Percentiles rank a stretch among this genome's conserved stretches.
phyloP scores from a whole-genome alignment of 306 rosid species.

The Dicorynia guianensis region DNA sequence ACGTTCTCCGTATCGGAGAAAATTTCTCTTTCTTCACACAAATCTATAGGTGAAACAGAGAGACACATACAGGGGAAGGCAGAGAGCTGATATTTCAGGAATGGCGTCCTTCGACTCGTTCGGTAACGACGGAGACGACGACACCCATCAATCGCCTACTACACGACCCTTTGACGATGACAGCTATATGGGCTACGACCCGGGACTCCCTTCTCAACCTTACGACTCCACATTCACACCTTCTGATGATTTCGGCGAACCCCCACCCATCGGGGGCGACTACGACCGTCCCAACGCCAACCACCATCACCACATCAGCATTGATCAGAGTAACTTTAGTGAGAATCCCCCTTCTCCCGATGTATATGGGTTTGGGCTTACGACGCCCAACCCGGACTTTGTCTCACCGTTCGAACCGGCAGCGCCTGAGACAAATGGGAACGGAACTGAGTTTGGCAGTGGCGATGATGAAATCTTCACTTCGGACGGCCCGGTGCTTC shows the following conservation, averaged over 20 bases:
- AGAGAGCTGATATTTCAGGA: neutral
- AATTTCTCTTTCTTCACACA: neutral
- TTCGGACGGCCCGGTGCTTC: constrained; percentile 62
- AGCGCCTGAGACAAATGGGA: constrained; percentile 26
- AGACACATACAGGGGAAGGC: neutral
- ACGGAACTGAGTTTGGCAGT: neutral
- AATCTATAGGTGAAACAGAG: neutral
- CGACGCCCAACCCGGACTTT: constrained; percentile 43
- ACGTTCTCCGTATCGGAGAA: neutral
- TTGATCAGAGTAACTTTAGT: neutral
- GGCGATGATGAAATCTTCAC: constrained; percentile 42
- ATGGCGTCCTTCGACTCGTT: constrained; percentile 69
- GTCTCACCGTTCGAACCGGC: constrained; percentile 53
- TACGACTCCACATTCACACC: constrained; percentile 39
- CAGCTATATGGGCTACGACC: constrained; percentile 39
- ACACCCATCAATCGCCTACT: constrained; percentile 44
- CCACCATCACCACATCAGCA: neutral
- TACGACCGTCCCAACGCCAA: constrained; percentile 7
- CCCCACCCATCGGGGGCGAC: constrained; percentile 30
- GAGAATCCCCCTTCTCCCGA: constrained; percentile 21
- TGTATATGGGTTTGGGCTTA: constrained; percentile 40
- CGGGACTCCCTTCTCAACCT: constrained; percentile 13
- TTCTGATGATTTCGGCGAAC: constrained; percentile 18
- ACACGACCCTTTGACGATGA: constrained; percentile 52
- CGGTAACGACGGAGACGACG: constrained; percentile 48